Conservation (phyloP, 306 rosid species). For the Mimosa pudica region DNA sequence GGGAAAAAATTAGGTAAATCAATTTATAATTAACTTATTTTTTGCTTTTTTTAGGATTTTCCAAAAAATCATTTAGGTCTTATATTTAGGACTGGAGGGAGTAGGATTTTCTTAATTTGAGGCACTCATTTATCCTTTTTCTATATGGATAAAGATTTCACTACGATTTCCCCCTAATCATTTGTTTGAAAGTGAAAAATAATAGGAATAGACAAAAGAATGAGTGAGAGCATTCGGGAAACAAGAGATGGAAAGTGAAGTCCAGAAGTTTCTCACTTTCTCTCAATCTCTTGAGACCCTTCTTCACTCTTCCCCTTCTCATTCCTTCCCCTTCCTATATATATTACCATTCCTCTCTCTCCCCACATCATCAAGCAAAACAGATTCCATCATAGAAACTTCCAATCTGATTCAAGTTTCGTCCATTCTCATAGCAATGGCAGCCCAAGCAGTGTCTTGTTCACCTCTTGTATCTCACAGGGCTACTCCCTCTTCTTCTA, state of each 20-base stretch:
- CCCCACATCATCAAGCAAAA: not conserved
- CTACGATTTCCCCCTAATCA: not conserved
- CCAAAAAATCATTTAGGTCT: too few species aligned
- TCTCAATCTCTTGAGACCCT: constrained; percentile 51
- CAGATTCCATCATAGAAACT: not conserved
- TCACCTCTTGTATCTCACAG: constrained; percentile 45
- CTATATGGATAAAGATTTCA: too few species aligned
- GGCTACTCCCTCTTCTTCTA: constrained; percentile 6
- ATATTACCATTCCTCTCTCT: constrained; percentile 15
- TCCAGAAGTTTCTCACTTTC: constrained; percentile 50
- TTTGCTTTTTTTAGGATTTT: too few species aligned
- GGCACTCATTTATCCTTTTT: too few species aligned
- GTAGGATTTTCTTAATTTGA: too few species aligned
- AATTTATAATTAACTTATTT: too few species aligned
- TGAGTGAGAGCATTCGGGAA: constrained; percentile 52
- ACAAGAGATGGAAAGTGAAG: constrained; percentile 3
- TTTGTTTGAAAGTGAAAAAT: not conserved
- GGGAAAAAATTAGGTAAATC: too few species aligned
- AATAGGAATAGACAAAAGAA: not conserved
- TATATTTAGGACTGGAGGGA: too few species aligned
- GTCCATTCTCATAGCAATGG: constrained; percentile 39
- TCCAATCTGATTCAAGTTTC: not conserved
- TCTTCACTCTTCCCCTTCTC: constrained; percentile 49
- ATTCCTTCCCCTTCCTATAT: constrained; percentile 48
- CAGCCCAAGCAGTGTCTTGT: constrained; percentile 57